Base-by-base conservation (phyloP, 2,329 filamentous ascomycete genomes). In the Coniochaeta sp. region DNA sequence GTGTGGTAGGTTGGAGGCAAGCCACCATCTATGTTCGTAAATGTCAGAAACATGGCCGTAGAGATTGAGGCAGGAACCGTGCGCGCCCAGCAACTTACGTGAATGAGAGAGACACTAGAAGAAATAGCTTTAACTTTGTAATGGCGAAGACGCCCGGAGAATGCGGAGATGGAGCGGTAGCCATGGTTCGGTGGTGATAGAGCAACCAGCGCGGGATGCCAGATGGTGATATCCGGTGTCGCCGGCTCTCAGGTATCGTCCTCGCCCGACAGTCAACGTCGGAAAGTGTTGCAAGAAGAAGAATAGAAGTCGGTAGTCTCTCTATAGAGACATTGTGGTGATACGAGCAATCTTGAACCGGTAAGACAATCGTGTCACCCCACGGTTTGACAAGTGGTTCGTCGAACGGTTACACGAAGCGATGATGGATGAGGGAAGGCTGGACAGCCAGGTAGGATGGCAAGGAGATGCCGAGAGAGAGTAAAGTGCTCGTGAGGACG, bases 21-120 rank as follows among this genome's bases (percentile, higher is more conserved):
- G 65, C 67, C 74, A 76, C 80, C 80, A 83, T 60, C 80, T 81
- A 61, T 26, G n/a, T 34, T 44, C n/a, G 33, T 22, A 31, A 56
- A n/a, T n/a, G 31, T 60, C 58, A 54, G 47, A 17, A 59, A 38
- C 19, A 36, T 19, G 26, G 17, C 12, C 55, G 38, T 22, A 44
- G 24, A 34, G 11, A 12, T 43, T 31, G 43, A 38, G 7, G 31
- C 6, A 52, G 47, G 14, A 7, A 47, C 4, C 22, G 5, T 26
- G 22, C 6, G 33, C n/a, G 11, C 34, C 34, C 40, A 9, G 17
- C 26, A 31, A 2, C 66, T 59, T 70, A 78, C 77, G 74, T 77
- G 38, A 77, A 63, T 28, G 66, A 61, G 26, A 79, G 64, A 9
- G 73, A 76, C 9, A 72, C 47, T 5, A 69, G 60, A 44, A 76